Conservation (phyloP, 176 grass and related monocot species). For the Secale cereale region DNA sequence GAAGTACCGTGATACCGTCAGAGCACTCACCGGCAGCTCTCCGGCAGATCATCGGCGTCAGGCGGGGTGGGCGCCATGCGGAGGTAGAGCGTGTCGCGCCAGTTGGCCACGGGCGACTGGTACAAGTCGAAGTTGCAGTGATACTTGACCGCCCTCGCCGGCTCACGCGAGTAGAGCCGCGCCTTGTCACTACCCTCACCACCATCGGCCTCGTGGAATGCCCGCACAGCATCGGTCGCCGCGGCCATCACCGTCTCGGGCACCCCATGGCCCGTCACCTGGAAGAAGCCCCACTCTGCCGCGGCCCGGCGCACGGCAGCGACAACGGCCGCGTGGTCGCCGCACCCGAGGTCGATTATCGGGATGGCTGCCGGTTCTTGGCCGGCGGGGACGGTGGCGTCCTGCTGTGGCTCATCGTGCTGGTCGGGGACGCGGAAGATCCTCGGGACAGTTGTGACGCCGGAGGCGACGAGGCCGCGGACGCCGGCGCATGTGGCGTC, state of each 20-base stretch:
- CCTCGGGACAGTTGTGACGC: slow-evolving; percentile 21
- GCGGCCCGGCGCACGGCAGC: slow-evolving; percentile 11
- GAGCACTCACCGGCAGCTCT: slow-evolving; percentile 33
- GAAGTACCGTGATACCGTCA: no score
- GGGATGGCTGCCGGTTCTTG: neutral
- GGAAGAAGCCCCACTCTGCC: slow-evolving; percentile 51
- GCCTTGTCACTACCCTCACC: slow-evolving; percentile 41
- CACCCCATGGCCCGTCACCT: slow-evolving; percentile 51
- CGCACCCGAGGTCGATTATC: slow-evolving; percentile 19
- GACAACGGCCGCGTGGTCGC: neutral
- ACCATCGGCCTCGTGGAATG: slow-evolving; percentile 46
- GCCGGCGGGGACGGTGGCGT: neutral
- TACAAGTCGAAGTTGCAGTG: slow-evolving; percentile 66
- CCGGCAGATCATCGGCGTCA: slow-evolving; percentile 24
- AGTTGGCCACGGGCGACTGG: slow-evolving; percentile 39
- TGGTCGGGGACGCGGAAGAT: slow-evolving; percentile 31
- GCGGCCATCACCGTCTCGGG: neutral
- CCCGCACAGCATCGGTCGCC: neutral
- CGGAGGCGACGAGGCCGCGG: slow-evolving; percentile 43
- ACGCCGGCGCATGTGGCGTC: slow-evolving; percentile 61
- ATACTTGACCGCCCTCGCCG: slow-evolving; percentile 36
- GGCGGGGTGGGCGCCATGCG: slow-evolving; percentile 49
- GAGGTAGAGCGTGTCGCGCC: slow-evolving; percentile 61
- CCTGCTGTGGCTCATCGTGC: neutral
- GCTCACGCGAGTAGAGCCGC: neutral